Conservation (phyloP, 2,329 filamentous ascomycete species). For the Rhynchosporium agropyri region DNA sequence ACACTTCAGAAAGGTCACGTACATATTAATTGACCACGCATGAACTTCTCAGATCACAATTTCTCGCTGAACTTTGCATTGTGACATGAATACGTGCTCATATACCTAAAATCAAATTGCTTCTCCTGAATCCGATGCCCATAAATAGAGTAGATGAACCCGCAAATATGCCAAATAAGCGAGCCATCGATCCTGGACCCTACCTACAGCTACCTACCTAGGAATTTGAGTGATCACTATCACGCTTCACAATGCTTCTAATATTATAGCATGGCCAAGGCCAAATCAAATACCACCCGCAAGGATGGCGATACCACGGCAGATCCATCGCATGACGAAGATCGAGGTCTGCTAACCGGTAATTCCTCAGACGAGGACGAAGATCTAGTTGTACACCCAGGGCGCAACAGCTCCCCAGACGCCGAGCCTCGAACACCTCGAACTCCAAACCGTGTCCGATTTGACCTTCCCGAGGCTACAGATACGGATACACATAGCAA, state of each 20-base stretch:
- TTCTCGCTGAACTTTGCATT: too few species aligned
- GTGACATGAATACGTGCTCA: not conserved
- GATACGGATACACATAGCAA: conserved; percentile 39
- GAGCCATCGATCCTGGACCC: conserved; percentile 25
- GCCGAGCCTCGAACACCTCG: conserved; percentile 37
- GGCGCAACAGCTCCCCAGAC: conserved; percentile 23
- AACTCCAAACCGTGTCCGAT: conserved; percentile 43
- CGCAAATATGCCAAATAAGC: conserved; percentile 19
- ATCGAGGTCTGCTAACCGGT: conserved; percentile 45
- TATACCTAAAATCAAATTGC: not conserved
- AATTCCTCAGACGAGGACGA: conserved; percentile 39
- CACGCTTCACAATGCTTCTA: conserved; percentile 44
- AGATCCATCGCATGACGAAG: conserved; percentile 43
- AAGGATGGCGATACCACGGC: conserved; percentile 33
- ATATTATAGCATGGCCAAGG: conserved; percentile 50
- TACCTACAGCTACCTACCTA: not conserved
- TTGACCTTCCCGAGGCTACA: conserved; percentile 40
- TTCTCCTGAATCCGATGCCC: conserved; percentile 15
- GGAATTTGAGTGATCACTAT: conserved; percentile 15
- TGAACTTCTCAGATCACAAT: not conserved
- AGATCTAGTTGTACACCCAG: conserved; percentile 38
- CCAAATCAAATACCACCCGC: conserved; percentile 43
- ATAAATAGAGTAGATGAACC: conserved; percentile 18
- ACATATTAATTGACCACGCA: conserved; percentile 16
- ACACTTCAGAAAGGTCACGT: conserved; percentile 9